These are phyloP conservation scores for Exophiala oligosperma DNA, from an alignment of 2,329 filamentous ascomycete species.

Conservation along the genomic window DNA sequence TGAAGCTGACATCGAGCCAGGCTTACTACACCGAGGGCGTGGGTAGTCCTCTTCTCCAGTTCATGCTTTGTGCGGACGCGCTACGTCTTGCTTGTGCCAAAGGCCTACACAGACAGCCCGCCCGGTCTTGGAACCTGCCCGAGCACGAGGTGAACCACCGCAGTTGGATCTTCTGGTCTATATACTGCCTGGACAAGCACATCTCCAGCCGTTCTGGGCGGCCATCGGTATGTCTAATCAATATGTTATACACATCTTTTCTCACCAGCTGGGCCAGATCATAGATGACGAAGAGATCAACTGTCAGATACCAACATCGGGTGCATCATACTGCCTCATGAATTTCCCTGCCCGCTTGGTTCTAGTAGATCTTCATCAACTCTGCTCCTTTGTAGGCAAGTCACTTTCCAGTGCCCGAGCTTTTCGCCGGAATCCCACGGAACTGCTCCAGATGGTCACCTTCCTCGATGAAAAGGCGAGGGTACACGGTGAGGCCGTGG, in stretches of 20 bases:
- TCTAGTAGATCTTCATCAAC: no score
- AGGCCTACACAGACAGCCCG: constrained; percentile 12
- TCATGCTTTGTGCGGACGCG: constrained; percentile 10
- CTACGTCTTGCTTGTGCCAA: constrained; percentile 13
- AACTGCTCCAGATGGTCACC: no score
- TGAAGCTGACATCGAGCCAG: not conserved
- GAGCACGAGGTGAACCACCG: constrained; percentile 6
- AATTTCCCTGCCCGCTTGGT: no score
- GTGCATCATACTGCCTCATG: no score
- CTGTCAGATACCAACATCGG: no score
- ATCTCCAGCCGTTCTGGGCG: constrained; percentile 12
- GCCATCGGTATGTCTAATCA: constrained; percentile 6
- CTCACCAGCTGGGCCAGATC: not conserved
- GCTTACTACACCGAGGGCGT: constrained; percentile 13
- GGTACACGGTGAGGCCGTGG: no score
- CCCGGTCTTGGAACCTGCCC: constrained; percentile 5
- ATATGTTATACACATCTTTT: not conserved
- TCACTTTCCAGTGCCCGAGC: no score
- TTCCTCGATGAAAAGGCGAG: no score
- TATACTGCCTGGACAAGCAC: constrained; percentile 18
- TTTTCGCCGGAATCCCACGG: no score
- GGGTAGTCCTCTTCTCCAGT: constrained; percentile 8
- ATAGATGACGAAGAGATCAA: no score
- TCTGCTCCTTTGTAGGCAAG: no score
- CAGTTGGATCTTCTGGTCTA: constrained; percentile 15